These are phyloP conservation scores for Talaromyces wortmannii DNA, from an alignment of 495 filamentous ascomycete genomes.

Conservation along the genomic window DNA sequence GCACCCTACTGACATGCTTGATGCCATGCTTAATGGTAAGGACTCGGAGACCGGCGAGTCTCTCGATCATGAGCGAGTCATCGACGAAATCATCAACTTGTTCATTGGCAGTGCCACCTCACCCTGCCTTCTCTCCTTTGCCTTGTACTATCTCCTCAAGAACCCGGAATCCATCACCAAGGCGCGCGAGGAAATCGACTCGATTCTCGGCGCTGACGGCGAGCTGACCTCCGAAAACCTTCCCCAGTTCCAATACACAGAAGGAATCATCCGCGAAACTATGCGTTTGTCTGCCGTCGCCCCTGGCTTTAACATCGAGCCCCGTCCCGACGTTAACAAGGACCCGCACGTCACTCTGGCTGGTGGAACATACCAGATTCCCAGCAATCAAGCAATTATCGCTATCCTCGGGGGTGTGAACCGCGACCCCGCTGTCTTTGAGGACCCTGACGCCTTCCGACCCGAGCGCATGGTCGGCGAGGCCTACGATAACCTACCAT, in stretches of 20 bases:
- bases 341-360: constrained; percentile 39
- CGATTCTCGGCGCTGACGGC: constrained; percentile 12
- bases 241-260: constrained; percentile 55
- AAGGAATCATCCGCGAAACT: constrained; percentile 65
- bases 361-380: constrained; percentile 61
- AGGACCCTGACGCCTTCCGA: constrained; percentile 56
- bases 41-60: constrained; percentile 60
- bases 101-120: constrained; percentile 35
- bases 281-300: constrained; percentile 63
- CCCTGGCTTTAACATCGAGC: constrained; percentile 53
- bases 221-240: constrained; percentile 48
- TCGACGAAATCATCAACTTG: constrained; percentile 52
- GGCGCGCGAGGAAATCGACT: constrained; percentile 23
- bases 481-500: constrained; percentile 50
- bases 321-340: constrained; percentile 44
- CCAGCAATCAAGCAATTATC: constrained; percentile 54
- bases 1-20: constrained; percentile 57
- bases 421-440: constrained; percentile 61
- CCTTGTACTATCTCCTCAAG: constrained; percentile 31
- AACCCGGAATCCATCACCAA: constrained; percentile 20
- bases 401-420: constrained; percentile 59
- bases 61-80: constrained; percentile 50
- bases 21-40: constrained; percentile 58
- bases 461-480: constrained; percentile 66
- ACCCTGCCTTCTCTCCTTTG: constrained; percentile 27